phyloP scores from a whole-genome alignment of 306 rosid genomes.

The Inga laurina region DNA sequence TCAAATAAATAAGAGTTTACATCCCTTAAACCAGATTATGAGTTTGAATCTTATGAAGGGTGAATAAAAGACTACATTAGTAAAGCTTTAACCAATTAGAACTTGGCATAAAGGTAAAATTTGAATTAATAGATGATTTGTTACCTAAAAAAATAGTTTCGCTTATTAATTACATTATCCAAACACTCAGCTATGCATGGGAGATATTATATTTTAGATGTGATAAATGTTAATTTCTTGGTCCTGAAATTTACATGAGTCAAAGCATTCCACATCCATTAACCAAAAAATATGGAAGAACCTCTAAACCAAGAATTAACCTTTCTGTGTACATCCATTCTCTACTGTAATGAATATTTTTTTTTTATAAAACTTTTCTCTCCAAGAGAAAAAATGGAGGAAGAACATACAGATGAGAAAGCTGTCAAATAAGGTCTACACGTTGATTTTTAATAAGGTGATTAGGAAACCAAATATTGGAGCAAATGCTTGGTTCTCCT shows the following conservation, averaged over 20 bases:
- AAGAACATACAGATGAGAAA: conserved; percentile 18
- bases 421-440: conserved; percentile 30
- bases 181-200: neutral
- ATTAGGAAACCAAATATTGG: conserved; percentile 71
- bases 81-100: neutral
- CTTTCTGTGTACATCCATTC: conserved; percentile 53
- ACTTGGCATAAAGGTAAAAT: neutral
- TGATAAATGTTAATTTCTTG: neutral
- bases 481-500: conserved; percentile 83
- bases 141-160: neutral
- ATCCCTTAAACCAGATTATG: neutral
- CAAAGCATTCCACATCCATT: conserved; percentile 16
- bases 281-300: conserved; percentile 34
- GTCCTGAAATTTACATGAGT: neutral
- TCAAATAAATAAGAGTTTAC: too few species aligned
- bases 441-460: conserved; percentile 34
- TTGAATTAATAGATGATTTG: neutral
- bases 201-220: neutral
- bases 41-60: neutral
- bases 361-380: neutral
- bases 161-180: neutral
- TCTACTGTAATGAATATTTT: conserved; percentile 37
- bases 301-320: conserved; percentile 19
- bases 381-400: conserved; percentile 26
- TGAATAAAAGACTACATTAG: neutral